Conservation (phyloP, 257 asterid species). For the Fraxinus cuspidata region DNA sequence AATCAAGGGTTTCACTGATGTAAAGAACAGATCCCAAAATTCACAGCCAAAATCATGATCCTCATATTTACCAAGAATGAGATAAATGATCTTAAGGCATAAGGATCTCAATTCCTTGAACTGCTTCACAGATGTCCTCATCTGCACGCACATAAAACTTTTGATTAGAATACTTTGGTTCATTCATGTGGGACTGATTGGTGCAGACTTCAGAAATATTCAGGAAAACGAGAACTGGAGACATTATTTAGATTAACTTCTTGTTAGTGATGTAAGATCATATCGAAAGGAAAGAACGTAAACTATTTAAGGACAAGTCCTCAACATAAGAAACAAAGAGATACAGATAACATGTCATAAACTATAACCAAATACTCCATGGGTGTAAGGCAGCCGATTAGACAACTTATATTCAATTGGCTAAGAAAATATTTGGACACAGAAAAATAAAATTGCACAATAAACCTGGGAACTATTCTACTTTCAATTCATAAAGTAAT, state of each 20-base stretch:
- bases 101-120: slow-evolving; percentile 82
- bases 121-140: slow-evolving; percentile 57
- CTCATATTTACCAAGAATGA: slow-evolving; percentile 59
- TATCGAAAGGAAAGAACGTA: neutral
- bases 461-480: neutral
- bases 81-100: slow-evolving; percentile 72
- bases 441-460: neutral
- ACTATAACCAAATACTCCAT: neutral
- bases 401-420: slow-evolving; percentile 14
- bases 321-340: neutral
- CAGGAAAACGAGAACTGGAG: neutral
- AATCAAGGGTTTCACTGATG: slow-evolving; percentile 62
- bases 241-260: slow-evolving; percentile 5
- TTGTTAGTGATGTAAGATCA: neutral
- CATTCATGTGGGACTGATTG: neutral
- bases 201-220: slow-evolving; percentile 14
- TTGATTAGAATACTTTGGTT: slow-evolving; percentile 16
- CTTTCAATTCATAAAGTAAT: neutral
- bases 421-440: neutral
- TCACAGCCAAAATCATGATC: slow-evolving; percentile 63
- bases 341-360: neutral
- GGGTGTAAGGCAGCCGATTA: neutral
- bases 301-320: neutral
- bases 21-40: slow-evolving; percentile 81
- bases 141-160: slow-evolving; percentile 51